phyloP scores from a whole-genome alignment of 2,329 filamentous ascomycete genomes.

The Aphanocladium album region DNA sequence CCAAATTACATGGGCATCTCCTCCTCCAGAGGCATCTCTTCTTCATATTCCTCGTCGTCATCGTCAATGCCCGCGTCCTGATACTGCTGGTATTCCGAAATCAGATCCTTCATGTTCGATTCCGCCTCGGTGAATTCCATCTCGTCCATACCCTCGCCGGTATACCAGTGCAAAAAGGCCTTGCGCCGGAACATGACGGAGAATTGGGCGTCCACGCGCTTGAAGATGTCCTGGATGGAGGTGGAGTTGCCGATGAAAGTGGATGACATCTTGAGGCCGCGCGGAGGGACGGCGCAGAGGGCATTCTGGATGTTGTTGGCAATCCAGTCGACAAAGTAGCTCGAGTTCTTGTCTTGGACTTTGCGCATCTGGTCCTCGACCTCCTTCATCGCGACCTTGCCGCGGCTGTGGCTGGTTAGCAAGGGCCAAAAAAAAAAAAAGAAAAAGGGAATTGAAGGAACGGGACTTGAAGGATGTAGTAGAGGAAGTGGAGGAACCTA shows the following conservation, averaged over 20 bases:
- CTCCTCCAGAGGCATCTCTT: slow-evolving; percentile 73
- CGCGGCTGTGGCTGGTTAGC: too few species aligned
- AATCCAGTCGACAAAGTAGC: slow-evolving; percentile 99
- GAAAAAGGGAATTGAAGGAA: too few species aligned
- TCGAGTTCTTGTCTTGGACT: slow-evolving; percentile 98
- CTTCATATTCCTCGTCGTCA: slow-evolving; percentile 92
- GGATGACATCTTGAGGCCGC: slow-evolving; percentile 97
- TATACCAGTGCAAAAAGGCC: slow-evolving; percentile 99
- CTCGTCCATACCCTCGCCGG: slow-evolving; percentile 99
- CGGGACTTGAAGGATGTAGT: too few species aligned
- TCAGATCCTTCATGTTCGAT: slow-evolving; percentile 99
- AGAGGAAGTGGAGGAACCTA: too few species aligned
- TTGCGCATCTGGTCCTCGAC: slow-evolving; percentile 99
- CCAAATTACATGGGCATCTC: slow-evolving; percentile 45
- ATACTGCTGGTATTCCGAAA: slow-evolving; percentile 99
- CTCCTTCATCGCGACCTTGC: slow-evolving; percentile 99
- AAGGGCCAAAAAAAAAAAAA: too few species aligned
- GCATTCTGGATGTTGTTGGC: slow-evolving; percentile 99
- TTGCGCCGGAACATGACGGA: slow-evolving; percentile 99
- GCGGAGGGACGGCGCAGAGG: slow-evolving; percentile 96
- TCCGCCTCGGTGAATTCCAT: slow-evolving; percentile 99
- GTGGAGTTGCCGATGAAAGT: slow-evolving; percentile 99
- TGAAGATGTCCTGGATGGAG: slow-evolving; percentile 99
- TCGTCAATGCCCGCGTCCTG: slow-evolving; percentile 97
- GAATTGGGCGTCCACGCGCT: slow-evolving; percentile 99